Conservation (phyloP, 768 basidiomycete genomes). For the Jaapia argillacea region DNA sequence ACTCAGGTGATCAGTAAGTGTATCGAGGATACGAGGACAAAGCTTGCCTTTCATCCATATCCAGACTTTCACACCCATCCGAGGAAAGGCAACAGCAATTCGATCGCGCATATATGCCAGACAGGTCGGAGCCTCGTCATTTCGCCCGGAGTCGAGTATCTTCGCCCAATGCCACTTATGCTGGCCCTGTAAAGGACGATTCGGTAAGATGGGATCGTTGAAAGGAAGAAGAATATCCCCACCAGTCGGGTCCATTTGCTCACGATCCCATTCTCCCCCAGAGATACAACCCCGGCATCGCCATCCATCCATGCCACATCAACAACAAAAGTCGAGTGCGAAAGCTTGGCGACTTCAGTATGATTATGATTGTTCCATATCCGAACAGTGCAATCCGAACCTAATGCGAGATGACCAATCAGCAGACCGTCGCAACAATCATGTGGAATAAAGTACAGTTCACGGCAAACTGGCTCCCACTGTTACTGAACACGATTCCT, state of each 20-base stretch:
- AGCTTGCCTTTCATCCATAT: slow-evolving; percentile 41
- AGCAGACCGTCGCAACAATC: slow-evolving; percentile 1
- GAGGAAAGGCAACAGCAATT: slow-evolving; percentile 53
- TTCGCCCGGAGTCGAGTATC: slow-evolving; percentile 38
- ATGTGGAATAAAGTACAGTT: slow-evolving; percentile 32
- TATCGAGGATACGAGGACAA: background rate
- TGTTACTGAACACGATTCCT: slow-evolving; percentile 38
- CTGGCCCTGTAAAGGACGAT: slow-evolving; percentile 23
- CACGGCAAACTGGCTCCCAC: slow-evolving; percentile 47
- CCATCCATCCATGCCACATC: slow-evolving; percentile 51
- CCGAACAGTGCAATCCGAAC: slow-evolving; percentile 49
- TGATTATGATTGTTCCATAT: slow-evolving; percentile 44
- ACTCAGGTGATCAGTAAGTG: slow-evolving; percentile 4
- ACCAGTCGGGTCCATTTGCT: slow-evolving; percentile 52
- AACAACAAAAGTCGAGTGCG: slow-evolving; percentile 38
- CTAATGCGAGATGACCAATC: slow-evolving; percentile 18
- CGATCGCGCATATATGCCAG: slow-evolving; percentile 47
- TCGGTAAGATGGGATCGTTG: slow-evolving; percentile 6
- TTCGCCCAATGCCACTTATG: slow-evolving; percentile 49
- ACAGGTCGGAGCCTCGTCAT: slow-evolving; percentile 32
- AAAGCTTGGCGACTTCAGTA: slow-evolving; percentile 45
- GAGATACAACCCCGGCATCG: slow-evolving; percentile 44
- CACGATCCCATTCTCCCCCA: slow-evolving; percentile 46
- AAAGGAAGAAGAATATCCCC: slow-evolving; percentile 15
- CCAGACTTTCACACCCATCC: slow-evolving; percentile 58